Base-by-base conservation (phyloP, 2,329 filamentous ascomycete genomes). In the Aspergillus sp. region DNA sequence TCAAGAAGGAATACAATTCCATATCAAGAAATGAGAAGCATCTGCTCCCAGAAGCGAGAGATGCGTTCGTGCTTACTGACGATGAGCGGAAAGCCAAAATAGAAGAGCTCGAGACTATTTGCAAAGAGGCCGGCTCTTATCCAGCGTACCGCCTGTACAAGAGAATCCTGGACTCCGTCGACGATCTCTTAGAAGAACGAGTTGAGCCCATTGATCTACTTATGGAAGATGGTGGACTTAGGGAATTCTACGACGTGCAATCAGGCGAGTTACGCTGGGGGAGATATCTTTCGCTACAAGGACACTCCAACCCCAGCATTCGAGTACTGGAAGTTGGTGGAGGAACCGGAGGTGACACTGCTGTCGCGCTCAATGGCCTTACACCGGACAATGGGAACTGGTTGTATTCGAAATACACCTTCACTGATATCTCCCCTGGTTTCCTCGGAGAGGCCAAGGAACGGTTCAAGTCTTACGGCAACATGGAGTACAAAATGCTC, bases 381-480 rank as follows among this genome's bases (percentile, higher is more conserved):
- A 44, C 46, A 2, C 32, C 45, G 7, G 20, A 38, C 2, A 38
- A 48, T 8, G 24, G 42, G 1, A 51, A 54, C 22, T 41, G 51
- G 1, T 13, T 65, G 3, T 66, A 64, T 38, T 50, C 53, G 2
- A 56, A 48, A 2, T 68, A 68, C 41, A 65, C 61, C 2, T 69
- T 65, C 35, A 67, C 64, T 4, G 66, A 70, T 47, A 60, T 69
- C 11, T 67, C 65, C 0, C 50, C 61, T 6, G 66, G 59, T 0
- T 69, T 69, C 30, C 62, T 69, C 8, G 52, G 57, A 17, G 56
- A 57, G 14, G 65, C 65, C 0, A 59, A 60, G 16, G 56, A 64
- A n/a, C 57, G 56, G 1, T 65, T 67, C 43, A 48, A 44, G 1
- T 24, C 42, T 1, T 64, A 60, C 45, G 36, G 49, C 3, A 57